These are phyloP conservation scores for Aspergillus sp. DNA, from an alignment of 2,329 filamentous ascomycete species.

Conservation along the genomic window DNA sequence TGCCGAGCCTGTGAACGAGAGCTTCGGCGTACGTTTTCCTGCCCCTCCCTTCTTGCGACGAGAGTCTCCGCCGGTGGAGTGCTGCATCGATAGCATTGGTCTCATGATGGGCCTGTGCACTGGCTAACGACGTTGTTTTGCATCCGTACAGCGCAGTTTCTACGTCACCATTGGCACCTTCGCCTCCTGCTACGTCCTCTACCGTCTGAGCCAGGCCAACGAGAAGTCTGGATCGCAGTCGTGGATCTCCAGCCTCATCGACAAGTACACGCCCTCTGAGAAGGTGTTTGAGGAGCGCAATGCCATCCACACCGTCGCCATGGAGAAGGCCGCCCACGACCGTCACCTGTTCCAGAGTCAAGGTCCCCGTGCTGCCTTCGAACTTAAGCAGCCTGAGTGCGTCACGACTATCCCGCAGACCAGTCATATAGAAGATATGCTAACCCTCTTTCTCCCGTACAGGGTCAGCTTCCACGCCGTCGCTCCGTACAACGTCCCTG, in stretches of 20 bases:
- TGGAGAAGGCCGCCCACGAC: conserved; percentile 64
- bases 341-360: conserved; percentile 58
- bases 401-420: conserved; percentile 30
- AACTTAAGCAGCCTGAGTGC: conserved; percentile 65
- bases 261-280: conserved; percentile 55
- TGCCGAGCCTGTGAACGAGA: conserved; percentile 45
- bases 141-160: conserved; percentile 44
- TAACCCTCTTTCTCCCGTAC: conserved; percentile 11
- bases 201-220: conserved; percentile 40
- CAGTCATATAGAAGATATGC: neutral
- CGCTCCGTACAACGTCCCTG: conserved; percentile 63
- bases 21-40: conserved; percentile 43
- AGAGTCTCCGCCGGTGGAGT: neutral
- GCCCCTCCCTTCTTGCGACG: conserved; percentile 10
- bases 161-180: conserved; percentile 46
- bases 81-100: conserved; percentile 2
- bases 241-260: conserved; percentile 49
- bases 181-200: conserved; percentile 42
- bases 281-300: conserved; percentile 57
- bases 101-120: neutral
- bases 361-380: conserved; percentile 43
- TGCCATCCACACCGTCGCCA: conserved; percentile 57
- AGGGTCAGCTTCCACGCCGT: conserved; percentile 61
- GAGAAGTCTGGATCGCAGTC: conserved; percentile 39
- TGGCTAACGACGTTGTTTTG: conserved; percentile 18